Base-by-base conservation (phyloP, 1,284 basidiomycete genomes). In the Ganoderma lucidum region DNA sequence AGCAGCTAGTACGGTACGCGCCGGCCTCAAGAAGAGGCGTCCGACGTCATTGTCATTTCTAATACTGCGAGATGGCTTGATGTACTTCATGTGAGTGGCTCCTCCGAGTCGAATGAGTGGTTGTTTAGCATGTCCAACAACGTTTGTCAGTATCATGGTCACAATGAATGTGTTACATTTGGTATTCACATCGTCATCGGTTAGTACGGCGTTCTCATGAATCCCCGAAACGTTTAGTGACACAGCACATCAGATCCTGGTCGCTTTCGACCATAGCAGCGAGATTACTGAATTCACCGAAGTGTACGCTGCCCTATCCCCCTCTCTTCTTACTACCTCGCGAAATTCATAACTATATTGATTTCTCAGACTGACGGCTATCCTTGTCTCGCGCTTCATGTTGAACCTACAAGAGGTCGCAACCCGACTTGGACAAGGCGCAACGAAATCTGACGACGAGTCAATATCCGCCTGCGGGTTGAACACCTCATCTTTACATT, bases 301-400 rank as follows among this genome's bases (percentile, higher is more conserved):
- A 19, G 35, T 23, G 63, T 64, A 19, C 51, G 63, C n/a, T 2
- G 6, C 39, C 1, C 10, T 9, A 1, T 2, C 10, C 3, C 4
- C 8, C 19, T 1, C 3, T 6, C 32, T 6, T 19, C 3, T 5
- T 51, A 4, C 9, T 8, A 12, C 19, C 23, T 3, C 6, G 35
- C 19, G 23, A 23, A 23, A 23, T 9, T n/a, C 35, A 23, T 10
- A 12, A 51, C 12, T 35, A n/a, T 9, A 30, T 39, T 9, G 3
- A 2, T 30, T 2, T 12, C 2, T n/a, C 6, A 64, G 63, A 35
- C 23, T 64, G 37, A 64, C 37, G 0, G 63, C 63, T 10, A 42
- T 64, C n/a, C 63, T 64, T 9, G 51, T 64, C 19, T 48, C 48
- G 15, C 63, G 51, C 14, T 42, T 64, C 51, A 35, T 64, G 28